Evolutionary conservation across 2,329 filamentous ascomycete genomes (phyloP).

Genomic region (Exophiala phaeomuriformis): DNA sequence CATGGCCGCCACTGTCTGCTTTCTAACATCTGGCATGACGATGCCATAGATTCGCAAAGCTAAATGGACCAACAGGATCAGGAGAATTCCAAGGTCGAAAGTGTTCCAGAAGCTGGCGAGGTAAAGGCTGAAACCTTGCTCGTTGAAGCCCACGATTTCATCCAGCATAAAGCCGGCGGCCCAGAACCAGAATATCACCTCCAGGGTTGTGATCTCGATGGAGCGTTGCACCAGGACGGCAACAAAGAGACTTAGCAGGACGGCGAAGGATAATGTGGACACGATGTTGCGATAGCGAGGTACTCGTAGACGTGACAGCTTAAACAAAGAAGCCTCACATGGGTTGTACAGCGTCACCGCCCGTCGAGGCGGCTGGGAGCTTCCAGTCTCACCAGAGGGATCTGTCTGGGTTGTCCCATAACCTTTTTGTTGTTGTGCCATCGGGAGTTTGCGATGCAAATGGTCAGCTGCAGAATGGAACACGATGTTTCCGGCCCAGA

Average conservation of each 20-base stretch:
- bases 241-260: conserved; percentile 77
- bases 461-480: conserved; percentile 86
- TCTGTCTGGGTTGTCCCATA: conserved; percentile 37
- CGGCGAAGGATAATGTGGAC: conserved; percentile 77
- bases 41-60: conserved; percentile 82
- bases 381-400: conserved; percentile 2
- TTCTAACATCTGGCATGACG: conserved; percentile 64
- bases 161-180: conserved; percentile 95
- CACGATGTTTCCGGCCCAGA: conserved; percentile 92
- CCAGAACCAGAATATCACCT: conserved; percentile 96
- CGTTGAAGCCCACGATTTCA: conserved; percentile 90
- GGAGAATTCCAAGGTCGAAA: conserved; percentile 82
- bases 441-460: conserved; percentile 54
- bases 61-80: conserved; percentile 82
- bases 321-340: conserved; percentile 80
- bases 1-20: conserved; percentile 66
- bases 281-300: conserved; percentile 87
- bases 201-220: conserved; percentile 70
- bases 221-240: conserved; percentile 72
- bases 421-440: conserved; percentile 21
- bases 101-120: conserved; percentile 98
- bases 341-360: conserved; percentile 86
- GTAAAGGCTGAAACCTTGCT: conserved; percentile 92
- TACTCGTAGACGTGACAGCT: conserved; percentile 81
- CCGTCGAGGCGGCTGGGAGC: conserved; percentile 36